These are phyloP conservation scores for Sextonia rubra DNA, from an alignment of 164 flowering plant species.

Conservation along the genomic window DNA sequence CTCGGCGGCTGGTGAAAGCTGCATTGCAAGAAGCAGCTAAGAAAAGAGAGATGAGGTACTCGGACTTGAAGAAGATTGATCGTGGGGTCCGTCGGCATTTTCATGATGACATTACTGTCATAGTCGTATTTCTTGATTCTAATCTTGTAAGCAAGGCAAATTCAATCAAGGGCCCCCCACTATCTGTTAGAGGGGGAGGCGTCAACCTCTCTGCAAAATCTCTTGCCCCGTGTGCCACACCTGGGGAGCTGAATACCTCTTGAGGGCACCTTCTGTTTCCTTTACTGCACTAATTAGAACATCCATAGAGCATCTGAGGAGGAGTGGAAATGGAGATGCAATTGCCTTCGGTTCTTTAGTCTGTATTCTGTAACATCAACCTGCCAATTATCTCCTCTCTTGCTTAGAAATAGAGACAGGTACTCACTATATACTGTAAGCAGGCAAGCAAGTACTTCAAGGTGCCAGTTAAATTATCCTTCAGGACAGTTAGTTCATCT, in stretches of 20 bases:
- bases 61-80: conserved; percentile 71
- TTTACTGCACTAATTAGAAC: conserved; percentile 26
- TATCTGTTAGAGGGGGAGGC: conserved; percentile 59
- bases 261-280: conserved; percentile 16
- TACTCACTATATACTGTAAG: conserved; percentile 22
- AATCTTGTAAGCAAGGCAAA: conserved; percentile 46
- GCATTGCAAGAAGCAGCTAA: conserved; percentile 86
- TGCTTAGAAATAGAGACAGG: conserved; percentile 25
- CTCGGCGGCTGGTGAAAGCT: conserved; percentile 64
- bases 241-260: conserved; percentile 30
- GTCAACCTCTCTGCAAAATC: conserved; percentile 37
- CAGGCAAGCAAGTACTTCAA: conserved; percentile 22
- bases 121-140: conserved; percentile 64
- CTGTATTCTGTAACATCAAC: conserved; percentile 41
- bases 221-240: conserved; percentile 49
- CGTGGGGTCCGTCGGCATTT: conserved; percentile 80
- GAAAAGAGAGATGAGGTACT: conserved; percentile 79
- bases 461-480: conserved; percentile 22
- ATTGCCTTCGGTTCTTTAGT: conserved; percentile 34
- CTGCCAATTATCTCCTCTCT: background rate
- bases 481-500: conserved; percentile 11
- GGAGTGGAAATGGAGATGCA: conserved; percentile 18
- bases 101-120: conserved; percentile 69
- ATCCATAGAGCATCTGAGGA: conserved; percentile 7
- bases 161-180: conserved; percentile 30